Evolutionary conservation across 2,329 filamentous ascomycete genomes (phyloP), one percentile per base, ranked within the genome.

Genomic region (Penicillium frequentans): DNA sequence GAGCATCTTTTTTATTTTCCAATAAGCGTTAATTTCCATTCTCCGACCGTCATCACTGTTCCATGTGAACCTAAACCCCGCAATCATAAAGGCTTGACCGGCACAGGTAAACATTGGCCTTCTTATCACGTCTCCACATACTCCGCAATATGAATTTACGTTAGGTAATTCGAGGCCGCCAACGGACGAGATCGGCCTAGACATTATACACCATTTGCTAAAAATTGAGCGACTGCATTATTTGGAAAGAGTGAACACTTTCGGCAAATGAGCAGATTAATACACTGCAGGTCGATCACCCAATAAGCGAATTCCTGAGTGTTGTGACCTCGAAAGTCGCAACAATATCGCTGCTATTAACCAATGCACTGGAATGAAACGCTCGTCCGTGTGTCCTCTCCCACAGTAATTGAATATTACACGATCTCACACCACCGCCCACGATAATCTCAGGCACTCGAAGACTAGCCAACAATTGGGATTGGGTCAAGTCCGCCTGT

Each of bases 381-480:
- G 71, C 77, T 8, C 43, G 37, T 1, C 74, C 73, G 0, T 61
- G 61, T 2, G 73, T 72, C 26, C 57, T 61, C 10, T 56, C 47
- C 50, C 56, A 69, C 37, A 83, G 57, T 9, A 53, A 52, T 24
- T 58, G 59, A 31, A 81, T 55, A 68, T 83, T 84, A 5, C 45
- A 62, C 23, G 76, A 70, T 48, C 82, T 72, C 5, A 85, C 74
- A 1, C 81, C 80, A 39, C 82, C 82, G 0, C 82, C 82, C 16
- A 79, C 68, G 56, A 85, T 81, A 24, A 85, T 68, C 1, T 70
- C 65, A 31, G 82, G 47, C 19, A 29, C 24, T 13, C 16, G 35
- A 24, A 16, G 29, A 14, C 16, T 33, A 9, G 10, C 6, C n/a
- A 26, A 9, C 11, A 47, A 35, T 19, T 44, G 55, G 19, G 21